phyloP scores from a whole-genome alignment of 179 eudicot genomes.

The Vitellaria paradoxa region DNA sequence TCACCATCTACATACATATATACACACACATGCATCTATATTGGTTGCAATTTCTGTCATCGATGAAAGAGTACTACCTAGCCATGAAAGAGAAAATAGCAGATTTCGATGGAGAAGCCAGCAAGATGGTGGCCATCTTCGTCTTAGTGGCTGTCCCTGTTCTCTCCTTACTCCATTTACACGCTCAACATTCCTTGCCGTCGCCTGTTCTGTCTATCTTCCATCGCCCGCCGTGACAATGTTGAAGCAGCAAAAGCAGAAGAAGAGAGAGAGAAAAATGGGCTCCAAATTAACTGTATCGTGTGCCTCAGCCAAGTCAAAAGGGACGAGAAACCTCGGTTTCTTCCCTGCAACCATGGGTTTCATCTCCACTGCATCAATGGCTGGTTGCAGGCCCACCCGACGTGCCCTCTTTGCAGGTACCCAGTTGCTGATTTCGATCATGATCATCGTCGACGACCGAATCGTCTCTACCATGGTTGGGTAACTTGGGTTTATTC shows the following conservation, averaged over 20 bases:
- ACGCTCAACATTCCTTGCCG: no score
- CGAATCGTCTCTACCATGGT: no score
- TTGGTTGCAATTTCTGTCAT: no score
- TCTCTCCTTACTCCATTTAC: background rate
- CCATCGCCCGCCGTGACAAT: background rate
- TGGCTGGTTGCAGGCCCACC: constrained; percentile 31
- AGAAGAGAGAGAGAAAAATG: background rate
- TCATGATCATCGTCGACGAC: no score
- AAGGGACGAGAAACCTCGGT: constrained; percentile 7
- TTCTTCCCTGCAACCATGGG: constrained; percentile 37
- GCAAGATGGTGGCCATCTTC: background rate
- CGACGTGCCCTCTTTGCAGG: constrained; percentile 46
- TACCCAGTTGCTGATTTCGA: background rate
- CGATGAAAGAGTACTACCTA: background rate
- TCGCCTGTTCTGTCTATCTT: background rate
- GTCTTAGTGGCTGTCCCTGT: background rate
- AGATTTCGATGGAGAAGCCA: background rate
- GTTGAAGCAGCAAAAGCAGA: background rate
- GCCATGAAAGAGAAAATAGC: background rate
- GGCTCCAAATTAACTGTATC: constrained; percentile 13
- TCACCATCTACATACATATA: no score
- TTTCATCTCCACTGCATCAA: constrained; percentile 24
- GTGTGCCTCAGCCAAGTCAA: constrained; percentile 32
- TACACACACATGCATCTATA: background rate
- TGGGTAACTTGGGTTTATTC: no score